These are phyloP conservation scores for Fusarium falciforme DNA, from an alignment of 2,329 filamentous ascomycete species.

Conservation along the genomic window DNA sequence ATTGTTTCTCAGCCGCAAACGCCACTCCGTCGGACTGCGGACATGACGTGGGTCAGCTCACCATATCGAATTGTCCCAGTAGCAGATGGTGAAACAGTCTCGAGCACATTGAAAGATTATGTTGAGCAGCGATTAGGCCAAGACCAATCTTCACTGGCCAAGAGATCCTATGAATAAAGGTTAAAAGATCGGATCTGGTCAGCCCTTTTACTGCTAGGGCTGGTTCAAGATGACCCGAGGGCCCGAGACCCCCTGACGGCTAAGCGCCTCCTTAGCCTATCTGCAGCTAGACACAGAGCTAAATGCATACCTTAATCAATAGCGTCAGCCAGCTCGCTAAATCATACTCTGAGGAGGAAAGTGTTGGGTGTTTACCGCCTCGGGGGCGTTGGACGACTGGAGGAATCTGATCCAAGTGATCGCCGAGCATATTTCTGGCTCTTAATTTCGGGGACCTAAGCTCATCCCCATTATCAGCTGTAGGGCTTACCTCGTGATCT, in stretches of 20 bases:
- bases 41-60: slow-evolving; percentile 1
- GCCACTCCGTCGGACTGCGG: background rate
- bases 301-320: background rate
- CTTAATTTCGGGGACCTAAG: background rate
- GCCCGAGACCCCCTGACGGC: background rate
- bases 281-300: background rate
- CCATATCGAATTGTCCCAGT: background rate
- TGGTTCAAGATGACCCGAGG: background rate
- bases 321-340: background rate
- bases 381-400: background rate
- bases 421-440: background rate
- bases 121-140: background rate
- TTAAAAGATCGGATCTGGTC: background rate
- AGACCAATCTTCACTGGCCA: background rate
- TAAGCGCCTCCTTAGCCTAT: background rate
- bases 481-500: background rate
- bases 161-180: background rate
- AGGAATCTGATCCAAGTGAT: background rate
- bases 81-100: background rate
- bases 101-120: background rate
- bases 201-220: background rate
- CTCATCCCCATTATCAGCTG: background rate
- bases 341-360: background rate
- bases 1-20: background rate
- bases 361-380: background rate